These are phyloP conservation scores for Tuber umbilicatum DNA, from an alignment of 495 filamentous ascomycete genomes.

Conservation along the genomic window DNA sequence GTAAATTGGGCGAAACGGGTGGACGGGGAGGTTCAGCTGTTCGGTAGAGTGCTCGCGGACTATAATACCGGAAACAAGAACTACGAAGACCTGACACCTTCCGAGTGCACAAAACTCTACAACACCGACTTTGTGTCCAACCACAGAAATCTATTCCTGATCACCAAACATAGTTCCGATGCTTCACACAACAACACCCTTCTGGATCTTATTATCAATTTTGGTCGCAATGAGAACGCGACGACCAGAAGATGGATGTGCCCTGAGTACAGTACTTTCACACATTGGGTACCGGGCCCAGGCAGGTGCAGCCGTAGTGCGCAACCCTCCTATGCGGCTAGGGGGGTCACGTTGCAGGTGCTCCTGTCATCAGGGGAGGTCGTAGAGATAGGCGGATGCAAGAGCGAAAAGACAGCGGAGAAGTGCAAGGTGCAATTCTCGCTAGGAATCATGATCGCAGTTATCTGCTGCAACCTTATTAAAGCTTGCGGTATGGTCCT, in stretches of 20 bases:
- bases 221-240: too few relatives aligned
- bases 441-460: constrained; percentile 44
- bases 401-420: constrained; percentile 14
- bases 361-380: rapidly evolving
- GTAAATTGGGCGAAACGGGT: background rate
- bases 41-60: background rate
- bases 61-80: background rate
- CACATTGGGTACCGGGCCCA: too few relatives aligned
- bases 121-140: background rate
- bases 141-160: background rate
- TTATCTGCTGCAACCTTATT: constrained; percentile 44
- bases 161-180: background rate
- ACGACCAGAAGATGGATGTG: too few relatives aligned
- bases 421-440: constrained; percentile 48
- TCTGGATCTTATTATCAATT: too few relatives aligned
- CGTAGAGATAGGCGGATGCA: background rate
- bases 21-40: background rate
- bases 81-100: background rate
- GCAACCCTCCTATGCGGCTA: background rate
- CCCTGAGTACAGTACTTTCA: too few relatives aligned
- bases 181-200: background rate
- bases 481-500: constrained; percentile 44
- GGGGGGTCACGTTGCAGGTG: background rate
- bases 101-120: background rate
- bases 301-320: background rate